A percentile compares a stretch with the other conserved stretches of the same genome.
Evolutionary conservation across 768 basidiomycete genomes (phyloP).

Genomic region (Boletus eberwhitei): DNA sequence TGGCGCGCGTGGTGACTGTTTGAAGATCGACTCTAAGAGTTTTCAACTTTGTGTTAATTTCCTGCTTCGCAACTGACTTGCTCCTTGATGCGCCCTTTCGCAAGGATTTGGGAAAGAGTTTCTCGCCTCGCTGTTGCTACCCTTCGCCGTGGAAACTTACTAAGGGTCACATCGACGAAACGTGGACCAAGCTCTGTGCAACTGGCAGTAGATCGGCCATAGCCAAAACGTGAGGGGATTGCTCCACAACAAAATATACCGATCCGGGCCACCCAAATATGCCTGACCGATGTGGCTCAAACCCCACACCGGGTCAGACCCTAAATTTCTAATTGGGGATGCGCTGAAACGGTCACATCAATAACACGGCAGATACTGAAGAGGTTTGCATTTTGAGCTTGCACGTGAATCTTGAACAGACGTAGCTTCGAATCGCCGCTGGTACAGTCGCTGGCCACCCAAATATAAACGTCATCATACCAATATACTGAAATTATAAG

Average conservation of each 20-base stretch:
- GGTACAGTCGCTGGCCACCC: background rate
- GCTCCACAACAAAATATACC: conserved; percentile 11
- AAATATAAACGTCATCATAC: background rate
- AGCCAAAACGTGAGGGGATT: background rate
- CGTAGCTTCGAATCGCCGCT: background rate
- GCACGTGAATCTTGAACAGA: background rate
- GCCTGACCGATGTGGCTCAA: background rate
- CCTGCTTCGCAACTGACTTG: too few relatives aligned
- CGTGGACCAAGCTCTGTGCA: background rate
- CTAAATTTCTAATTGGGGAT: background rate
- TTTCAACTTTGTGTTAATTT: too few relatives aligned
- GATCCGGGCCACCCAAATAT: background rate
- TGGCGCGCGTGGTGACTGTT: too few relatives aligned
- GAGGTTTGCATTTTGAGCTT: background rate
- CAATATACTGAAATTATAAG: background rate
- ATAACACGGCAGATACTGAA: background rate
- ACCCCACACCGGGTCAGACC: background rate
- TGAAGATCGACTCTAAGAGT: too few relatives aligned
- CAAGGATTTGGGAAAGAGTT: too few relatives aligned
- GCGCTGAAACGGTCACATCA: background rate
- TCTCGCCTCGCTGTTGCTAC: too few relatives aligned
- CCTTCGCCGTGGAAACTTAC: background rate
- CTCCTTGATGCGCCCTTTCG: too few relatives aligned
- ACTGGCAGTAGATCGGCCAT: background rate
- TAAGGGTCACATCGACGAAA: background rate